Base-by-base conservation (phyloP, 2,329 filamentous ascomycete species). In the Apiospora rasikravindrae region DNA sequence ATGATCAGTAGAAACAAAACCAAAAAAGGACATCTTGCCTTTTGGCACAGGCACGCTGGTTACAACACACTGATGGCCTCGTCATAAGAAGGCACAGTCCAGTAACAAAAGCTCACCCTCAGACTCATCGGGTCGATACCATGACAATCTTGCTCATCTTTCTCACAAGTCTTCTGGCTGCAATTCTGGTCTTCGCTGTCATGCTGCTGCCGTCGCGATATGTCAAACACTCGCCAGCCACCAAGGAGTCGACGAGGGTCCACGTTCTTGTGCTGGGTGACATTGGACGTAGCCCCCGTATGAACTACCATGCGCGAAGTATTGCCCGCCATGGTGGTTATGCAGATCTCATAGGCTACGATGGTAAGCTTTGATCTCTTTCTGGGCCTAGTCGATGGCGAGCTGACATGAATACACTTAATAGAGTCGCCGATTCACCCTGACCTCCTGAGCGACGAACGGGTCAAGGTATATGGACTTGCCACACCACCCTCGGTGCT, bases 301-400 rank as follows among this genome's bases (percentile, higher is more conserved):
- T 99, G 96, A 95, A 98, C 80, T 98, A 99, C 78, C 96, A 99
- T 88, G 96, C 96, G 26, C 86, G 98, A 76, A 98, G 96, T 81
- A 91, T 98, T 78, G 94, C 94, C 53, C 93, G 92, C 77, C 91
- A 95, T 79, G 94, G 94, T 33, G 92, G 91, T 8, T 87, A 88
- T 45, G 96, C 98, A 26, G 91, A 96, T 80, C 85, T 99, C 16
- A 92, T 99, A 76, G 96, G 96, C 66, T 98, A 98, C 80, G 87
- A 92, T 80, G 94, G 94, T 95, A 81, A 74, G 80, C 70, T 67
- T 71, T 24, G 8, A 0, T 10, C 8, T 5, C 11, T 42, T 7
- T 37, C 40, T 33, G 6, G 37, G 37, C 26, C 8, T 51, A 64
- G 22, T 26, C 40, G 1, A 37, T n/a, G 42, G 8, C 1, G 14